phyloP scores from a whole-genome alignment of 2,329 filamentous ascomycete genomes.

The Ceratocystis cubensis region DNA sequence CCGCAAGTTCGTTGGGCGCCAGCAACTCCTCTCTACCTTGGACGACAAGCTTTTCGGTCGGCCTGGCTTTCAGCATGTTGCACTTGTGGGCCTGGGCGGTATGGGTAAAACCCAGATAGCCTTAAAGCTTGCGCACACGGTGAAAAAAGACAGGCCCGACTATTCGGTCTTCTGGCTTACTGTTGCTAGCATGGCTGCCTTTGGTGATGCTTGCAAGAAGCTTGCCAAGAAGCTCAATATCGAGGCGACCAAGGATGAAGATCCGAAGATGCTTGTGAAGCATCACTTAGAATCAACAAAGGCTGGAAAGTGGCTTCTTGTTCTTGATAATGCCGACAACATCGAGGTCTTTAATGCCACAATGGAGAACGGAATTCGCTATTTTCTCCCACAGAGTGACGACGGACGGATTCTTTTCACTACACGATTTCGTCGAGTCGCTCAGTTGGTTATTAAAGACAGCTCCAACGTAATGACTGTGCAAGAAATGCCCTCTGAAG shows the following conservation, averaged over 20 bases:
- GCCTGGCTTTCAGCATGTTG: too few species aligned
- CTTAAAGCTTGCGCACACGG: too few species aligned
- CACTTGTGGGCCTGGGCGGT: too few species aligned
- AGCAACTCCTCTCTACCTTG: too few species aligned
- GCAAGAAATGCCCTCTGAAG: background rate
- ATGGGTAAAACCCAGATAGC: too few species aligned
- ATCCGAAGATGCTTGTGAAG: conserved; percentile 18
- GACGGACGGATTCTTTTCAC: conserved; percentile 16
- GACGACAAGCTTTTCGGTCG: too few species aligned
- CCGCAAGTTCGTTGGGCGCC: too few species aligned
- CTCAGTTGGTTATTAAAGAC: background rate
- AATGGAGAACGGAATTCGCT: background rate
- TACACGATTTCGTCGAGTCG: conserved; percentile 3
- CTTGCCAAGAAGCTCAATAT: background rate
- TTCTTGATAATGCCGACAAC: conserved; percentile 25
- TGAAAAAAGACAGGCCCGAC: too few species aligned
- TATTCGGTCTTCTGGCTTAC: too few species aligned
- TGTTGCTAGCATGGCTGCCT: too few species aligned
- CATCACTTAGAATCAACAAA: conserved; percentile 21
- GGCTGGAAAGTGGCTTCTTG: conserved; percentile 24
- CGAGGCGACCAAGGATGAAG: background rate
- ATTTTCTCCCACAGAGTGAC: conserved; percentile 26
- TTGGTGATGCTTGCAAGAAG: too few species aligned
- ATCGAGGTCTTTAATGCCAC: background rate
- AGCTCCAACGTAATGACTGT: background rate